phyloP scores from a whole-genome alignment of 805 yeast species.

The Pichia ethanolica region DNA sequence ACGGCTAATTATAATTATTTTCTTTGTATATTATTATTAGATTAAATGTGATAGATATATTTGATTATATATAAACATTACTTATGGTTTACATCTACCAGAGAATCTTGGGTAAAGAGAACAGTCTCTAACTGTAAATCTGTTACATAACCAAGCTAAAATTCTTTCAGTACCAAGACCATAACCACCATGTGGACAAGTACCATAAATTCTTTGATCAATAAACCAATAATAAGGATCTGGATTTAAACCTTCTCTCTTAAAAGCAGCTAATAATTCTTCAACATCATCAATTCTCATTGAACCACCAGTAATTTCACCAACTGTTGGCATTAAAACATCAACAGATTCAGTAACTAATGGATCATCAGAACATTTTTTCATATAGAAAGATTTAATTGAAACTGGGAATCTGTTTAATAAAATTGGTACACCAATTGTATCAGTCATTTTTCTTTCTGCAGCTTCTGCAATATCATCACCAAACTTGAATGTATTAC shows the following conservation, averaged over 20 bases:
- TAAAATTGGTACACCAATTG: constrained; percentile 85
- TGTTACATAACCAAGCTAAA: constrained; percentile 95
- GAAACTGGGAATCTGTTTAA: constrained; percentile 93
- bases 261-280: constrained; percentile 83
- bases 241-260: constrained; percentile 83
- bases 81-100: constrained; percentile 93
- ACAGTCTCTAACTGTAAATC: constrained; percentile 98
- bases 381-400: constrained; percentile 97
- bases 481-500: constrained; percentile 87
- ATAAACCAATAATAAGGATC: constrained; percentile 91
- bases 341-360: constrained; percentile 98
- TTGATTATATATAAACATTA: not conserved
- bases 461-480: constrained; percentile 99
- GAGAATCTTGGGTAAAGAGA: constrained; percentile 95
- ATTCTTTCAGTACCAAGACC: constrained; percentile 98
- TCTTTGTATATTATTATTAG: no score
- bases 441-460: constrained; percentile 97
- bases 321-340: constrained; percentile 97
- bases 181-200: constrained; percentile 98
- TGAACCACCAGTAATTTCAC: constrained; percentile 98
- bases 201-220: constrained; percentile 94
- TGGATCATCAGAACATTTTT: constrained; percentile 79
- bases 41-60: not conserved
- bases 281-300: constrained; percentile 87
- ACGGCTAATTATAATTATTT: no score